Evolutionary conservation across 139 green algal genomes (phyloP).

Genomic region (Chlorella sp.): DNA sequence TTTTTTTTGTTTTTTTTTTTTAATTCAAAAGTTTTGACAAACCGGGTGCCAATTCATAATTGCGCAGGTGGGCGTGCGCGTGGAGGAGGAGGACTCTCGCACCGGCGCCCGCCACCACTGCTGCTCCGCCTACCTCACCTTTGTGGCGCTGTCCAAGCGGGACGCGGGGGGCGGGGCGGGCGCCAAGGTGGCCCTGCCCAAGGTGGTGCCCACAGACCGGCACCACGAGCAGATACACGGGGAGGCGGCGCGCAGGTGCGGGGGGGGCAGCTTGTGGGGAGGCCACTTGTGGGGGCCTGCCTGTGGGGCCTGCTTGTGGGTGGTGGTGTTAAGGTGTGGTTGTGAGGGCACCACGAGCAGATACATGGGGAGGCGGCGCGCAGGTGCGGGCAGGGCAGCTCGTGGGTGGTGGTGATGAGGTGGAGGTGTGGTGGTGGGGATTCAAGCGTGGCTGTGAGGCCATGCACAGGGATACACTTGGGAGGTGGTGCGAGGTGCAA

Average conservation of each 20-base stretch:
- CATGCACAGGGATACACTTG: too few relatives aligned
- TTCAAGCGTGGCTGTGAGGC: too few relatives aligned
- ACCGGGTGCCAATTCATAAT: too few relatives aligned
- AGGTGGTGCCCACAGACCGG: conserved; percentile 52
- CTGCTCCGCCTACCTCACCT: conserved; percentile 86
- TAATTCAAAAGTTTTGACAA: too few relatives aligned
- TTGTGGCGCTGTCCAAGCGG: conserved; percentile 64
- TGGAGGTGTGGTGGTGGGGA: too few relatives aligned
- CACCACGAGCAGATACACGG: conserved; percentile 48
- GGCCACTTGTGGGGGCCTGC: too few relatives aligned
- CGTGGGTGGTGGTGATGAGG: too few relatives aligned
- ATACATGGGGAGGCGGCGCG: background rate
- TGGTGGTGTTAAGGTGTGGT: too few relatives aligned
- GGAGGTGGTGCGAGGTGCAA: too few relatives aligned
- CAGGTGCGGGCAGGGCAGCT: background rate
- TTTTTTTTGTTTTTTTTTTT: too few relatives aligned
- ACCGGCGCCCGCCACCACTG: conserved; percentile 78
- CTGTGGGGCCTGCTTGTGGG: too few relatives aligned
- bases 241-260: conserved; percentile 54
- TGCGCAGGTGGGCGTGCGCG: conserved; percentile 74
- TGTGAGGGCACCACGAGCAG: too few relatives aligned
- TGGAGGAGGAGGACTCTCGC: conserved; percentile 82
- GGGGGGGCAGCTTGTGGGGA: background rate
- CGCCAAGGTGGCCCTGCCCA: conserved; percentile 37
- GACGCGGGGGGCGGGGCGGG: background rate